Percentiles rank a stretch among this genome's conserved stretches.
phyloP scores from a whole-genome alignment of 2,329 filamentous ascomycete species.

The Stemphylium beticola region DNA sequence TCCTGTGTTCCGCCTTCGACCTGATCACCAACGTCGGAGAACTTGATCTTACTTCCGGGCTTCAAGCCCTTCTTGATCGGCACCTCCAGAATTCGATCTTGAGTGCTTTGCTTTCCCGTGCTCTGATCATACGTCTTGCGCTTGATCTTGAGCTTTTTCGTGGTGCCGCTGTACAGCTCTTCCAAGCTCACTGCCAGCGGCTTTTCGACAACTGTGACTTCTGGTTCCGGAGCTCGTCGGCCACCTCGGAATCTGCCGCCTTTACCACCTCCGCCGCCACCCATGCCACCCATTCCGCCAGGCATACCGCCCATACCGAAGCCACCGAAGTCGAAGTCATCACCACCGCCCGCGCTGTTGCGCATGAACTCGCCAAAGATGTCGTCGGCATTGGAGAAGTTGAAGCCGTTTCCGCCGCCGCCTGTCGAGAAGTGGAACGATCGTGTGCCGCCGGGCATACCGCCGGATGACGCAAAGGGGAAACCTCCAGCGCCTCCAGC shows the following conservation, averaged over 20 bases:
- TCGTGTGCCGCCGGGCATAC: constrained; percentile 61
- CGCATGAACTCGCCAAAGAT: constrained; percentile 88
- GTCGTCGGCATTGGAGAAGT: constrained; percentile 80
- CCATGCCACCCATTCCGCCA: constrained; percentile 41
- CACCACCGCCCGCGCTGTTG: constrained; percentile 58
- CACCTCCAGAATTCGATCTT: constrained; percentile 90
- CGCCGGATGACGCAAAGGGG: constrained; percentile 63
- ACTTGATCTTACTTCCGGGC: constrained; percentile 98
- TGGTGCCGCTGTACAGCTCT: constrained; percentile 83
- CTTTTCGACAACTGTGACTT: constrained; percentile 90
- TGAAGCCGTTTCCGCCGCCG: constrained; percentile 69
- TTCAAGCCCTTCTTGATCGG: constrained; percentile 96
- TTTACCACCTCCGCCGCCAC: constrained; percentile 55
- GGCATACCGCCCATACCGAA: constrained; percentile 46
- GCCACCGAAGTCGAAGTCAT: constrained; percentile 57
- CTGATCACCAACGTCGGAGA: constrained; percentile 95
- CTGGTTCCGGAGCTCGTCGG: constrained; percentile 67
- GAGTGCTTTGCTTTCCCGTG: constrained; percentile 80
- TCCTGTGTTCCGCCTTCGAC: constrained; percentile 96
- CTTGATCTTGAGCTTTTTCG: constrained; percentile 98
- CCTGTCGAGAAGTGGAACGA: constrained; percentile 71
- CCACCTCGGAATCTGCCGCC: constrained; percentile 48
- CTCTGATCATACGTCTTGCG: constrained; percentile 87
- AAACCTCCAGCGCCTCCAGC: constrained; percentile 53
- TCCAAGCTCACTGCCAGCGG: constrained; percentile 81